Percentiles rank a stretch among this genome's conserved stretches.
Conservation (phyloP, 495 filamentous ascomycete genomes). For the Staphylotrichum longicolle region DNA sequence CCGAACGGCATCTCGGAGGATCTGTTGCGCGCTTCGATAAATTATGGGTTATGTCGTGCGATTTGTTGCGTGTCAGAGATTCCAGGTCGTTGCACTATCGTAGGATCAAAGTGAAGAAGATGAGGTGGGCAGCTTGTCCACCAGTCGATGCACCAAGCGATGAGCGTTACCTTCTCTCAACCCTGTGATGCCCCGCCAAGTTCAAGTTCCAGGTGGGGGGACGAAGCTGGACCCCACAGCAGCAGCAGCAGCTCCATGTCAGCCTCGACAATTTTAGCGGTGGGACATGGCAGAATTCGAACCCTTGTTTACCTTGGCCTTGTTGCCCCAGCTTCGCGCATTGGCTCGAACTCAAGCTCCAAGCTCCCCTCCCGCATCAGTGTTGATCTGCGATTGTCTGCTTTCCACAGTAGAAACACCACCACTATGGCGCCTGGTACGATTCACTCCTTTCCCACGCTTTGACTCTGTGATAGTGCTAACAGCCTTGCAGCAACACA, state of each 20-base stretch:
- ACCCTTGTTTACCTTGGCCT: constrained; percentile 20
- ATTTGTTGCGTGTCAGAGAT: no score
- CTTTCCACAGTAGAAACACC: not conserved
- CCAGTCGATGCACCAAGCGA: no score
- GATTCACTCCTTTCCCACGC: not conserved
- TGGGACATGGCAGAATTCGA: constrained; percentile 10
- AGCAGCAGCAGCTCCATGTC: not conserved
- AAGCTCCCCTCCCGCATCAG: constrained; percentile 1
- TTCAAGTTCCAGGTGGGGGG: not conserved
- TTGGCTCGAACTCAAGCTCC: constrained; percentile 10
- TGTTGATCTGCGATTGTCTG: not conserved
- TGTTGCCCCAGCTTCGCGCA: constrained; percentile 19
- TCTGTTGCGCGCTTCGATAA: not conserved
- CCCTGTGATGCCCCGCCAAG: constrained; percentile 14
- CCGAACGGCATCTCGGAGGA: constrained; percentile 47
- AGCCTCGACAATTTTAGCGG: constrained; percentile 12
- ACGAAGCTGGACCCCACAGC: no score
- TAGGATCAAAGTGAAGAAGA: no score
- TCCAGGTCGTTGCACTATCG: no score
- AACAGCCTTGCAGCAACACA: constrained; percentile 49
- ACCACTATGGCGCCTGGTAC: constrained; percentile 42
- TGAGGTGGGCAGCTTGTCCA: no score
- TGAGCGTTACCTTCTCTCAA: not conserved
- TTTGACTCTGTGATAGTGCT: not conserved
- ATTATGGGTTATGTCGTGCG: no score